These are phyloP conservation scores for Petunia axillaris DNA, from an alignment of 257 asterid genomes.

Conservation along the genomic window DNA sequence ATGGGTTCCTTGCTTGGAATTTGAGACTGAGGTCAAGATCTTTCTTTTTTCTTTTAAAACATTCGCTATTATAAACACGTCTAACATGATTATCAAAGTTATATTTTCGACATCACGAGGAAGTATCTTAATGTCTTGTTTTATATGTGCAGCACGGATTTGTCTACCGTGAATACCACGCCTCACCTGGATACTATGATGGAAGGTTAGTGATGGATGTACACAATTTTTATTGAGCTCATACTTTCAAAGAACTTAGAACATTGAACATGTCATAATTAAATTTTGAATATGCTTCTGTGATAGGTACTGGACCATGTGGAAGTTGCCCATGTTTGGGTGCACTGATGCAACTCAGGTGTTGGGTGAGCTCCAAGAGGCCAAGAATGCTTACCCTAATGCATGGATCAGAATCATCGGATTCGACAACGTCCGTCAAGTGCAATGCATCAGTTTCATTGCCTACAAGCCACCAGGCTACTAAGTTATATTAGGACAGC, in stretches of 20 bases:
- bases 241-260: background rate
- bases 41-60: too few relatives aligned
- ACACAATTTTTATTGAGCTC: background rate
- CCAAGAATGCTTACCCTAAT: slow-evolving; percentile 35
- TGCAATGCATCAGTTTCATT: slow-evolving; percentile 48
- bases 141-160: slow-evolving; percentile 35
- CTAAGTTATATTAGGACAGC: slow-evolving; percentile 24
- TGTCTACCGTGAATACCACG: slow-evolving; percentile 42
- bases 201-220: slow-evolving; percentile 27
- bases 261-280: background rate
- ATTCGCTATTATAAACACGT: too few relatives aligned
- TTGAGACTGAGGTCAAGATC: slow-evolving; percentile 43
- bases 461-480: slow-evolving; percentile 34
- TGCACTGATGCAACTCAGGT: slow-evolving; percentile 57
- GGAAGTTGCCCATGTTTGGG: slow-evolving; percentile 70
- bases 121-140: background rate
- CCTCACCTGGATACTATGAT: slow-evolving; percentile 52
- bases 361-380: slow-evolving; percentile 42
- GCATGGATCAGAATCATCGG: slow-evolving; percentile 53
- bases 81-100: too few relatives aligned
- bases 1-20: slow-evolving; percentile 58
- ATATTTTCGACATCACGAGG: too few relatives aligned
- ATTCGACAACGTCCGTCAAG: slow-evolving; percentile 49
- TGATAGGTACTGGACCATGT: slow-evolving; percentile 53
- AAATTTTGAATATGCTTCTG: background rate